A percentile compares a stretch with the other conserved stretches of the same genome.
phyloP scores from a whole-genome alignment of 805 yeast species.

The Priceomyces carsonii region DNA sequence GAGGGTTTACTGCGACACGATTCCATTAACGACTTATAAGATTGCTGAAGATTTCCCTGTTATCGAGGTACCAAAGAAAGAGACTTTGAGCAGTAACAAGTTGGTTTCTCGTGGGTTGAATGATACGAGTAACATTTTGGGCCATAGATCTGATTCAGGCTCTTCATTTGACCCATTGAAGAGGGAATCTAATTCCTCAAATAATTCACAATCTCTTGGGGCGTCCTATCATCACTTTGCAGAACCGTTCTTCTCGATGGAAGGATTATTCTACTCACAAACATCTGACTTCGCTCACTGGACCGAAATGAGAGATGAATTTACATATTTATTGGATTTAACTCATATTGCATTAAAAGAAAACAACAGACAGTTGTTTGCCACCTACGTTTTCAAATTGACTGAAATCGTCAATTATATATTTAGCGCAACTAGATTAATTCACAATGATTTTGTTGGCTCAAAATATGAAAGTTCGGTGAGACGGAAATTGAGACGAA shows the following conservation, averaged over 20 bases:
- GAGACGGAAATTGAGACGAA: slow-evolving; percentile 49
- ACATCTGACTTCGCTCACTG: slow-evolving; percentile 61
- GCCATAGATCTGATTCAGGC: slow-evolving; percentile 9
- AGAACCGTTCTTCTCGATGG: slow-evolving; percentile 41
- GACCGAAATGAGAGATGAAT: slow-evolving; percentile 53
- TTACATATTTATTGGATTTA: slow-evolving; percentile 48
- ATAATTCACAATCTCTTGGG: slow-evolving; percentile 21
- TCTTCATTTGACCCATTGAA: slow-evolving; percentile 31
- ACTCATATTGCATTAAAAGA: slow-evolving; percentile 53
- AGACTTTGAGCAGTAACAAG: slow-evolving; percentile 20
- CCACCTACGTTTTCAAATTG: slow-evolving; percentile 52
- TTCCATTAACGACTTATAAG: slow-evolving; percentile 49
- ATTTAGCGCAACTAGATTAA: slow-evolving; percentile 56
- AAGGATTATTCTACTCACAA: slow-evolving; percentile 55
- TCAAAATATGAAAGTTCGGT: slow-evolving; percentile 50
- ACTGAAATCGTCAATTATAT: slow-evolving; percentile 53
- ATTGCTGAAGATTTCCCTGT: slow-evolving; percentile 19
- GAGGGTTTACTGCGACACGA: slow-evolving; percentile 55
- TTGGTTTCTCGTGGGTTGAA: slow-evolving; percentile 11
- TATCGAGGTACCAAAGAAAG: slow-evolving; percentile 27
- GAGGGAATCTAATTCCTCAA: slow-evolving; percentile 39
- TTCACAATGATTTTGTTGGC: slow-evolving; percentile 49
- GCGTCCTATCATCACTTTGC: slow-evolving; percentile 39
- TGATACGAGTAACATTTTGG: slow-evolving; percentile 8
- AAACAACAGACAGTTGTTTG: slow-evolving; percentile 51